Evolutionary conservation across 257 asterid genomes (phyloP).

Genomic region (Capsicum rhomboideum): DNA sequence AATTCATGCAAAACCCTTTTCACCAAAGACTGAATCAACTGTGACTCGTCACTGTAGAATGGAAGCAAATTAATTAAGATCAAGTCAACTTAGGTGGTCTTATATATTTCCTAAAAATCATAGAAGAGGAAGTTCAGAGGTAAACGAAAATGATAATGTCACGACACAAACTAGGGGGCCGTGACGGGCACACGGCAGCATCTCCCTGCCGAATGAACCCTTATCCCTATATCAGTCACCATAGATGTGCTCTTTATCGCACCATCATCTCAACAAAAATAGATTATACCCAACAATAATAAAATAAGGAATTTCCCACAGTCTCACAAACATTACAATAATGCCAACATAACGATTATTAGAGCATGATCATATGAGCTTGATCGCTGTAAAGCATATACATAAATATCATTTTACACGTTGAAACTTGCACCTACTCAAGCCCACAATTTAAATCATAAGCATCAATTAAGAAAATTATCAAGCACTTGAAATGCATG

Average conservation of each 20-base stretch:
- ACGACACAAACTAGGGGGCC: not conserved
- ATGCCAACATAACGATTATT: not conserved
- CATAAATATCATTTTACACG: not conserved
- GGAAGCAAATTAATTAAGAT: not conserved
- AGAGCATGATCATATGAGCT: not conserved
- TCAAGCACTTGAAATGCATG: not conserved
- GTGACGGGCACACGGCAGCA: not conserved
- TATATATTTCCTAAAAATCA: not conserved
- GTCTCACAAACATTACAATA: not conserved
- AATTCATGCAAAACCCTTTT: constrained; percentile 10
- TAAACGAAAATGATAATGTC: not conserved
- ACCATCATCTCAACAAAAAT: not conserved
- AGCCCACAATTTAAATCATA: not conserved
- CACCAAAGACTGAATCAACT: constrained; percentile 12
- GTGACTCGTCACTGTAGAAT: constrained; percentile 11
- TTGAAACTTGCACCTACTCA: not conserved
- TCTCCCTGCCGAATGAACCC: not conserved
- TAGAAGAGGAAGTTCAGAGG: not conserved
- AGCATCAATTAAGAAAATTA: not conserved
- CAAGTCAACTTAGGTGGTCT: not conserved
- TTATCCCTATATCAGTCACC: not conserved
- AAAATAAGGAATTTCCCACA: not conserved
- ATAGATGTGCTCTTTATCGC: not conserved
- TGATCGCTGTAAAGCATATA: not conserved
- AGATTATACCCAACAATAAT: not conserved